These are phyloP conservation scores for Tagetes patula DNA, from an alignment of 129 eudicot species.

Conservation along the genomic window DNA sequence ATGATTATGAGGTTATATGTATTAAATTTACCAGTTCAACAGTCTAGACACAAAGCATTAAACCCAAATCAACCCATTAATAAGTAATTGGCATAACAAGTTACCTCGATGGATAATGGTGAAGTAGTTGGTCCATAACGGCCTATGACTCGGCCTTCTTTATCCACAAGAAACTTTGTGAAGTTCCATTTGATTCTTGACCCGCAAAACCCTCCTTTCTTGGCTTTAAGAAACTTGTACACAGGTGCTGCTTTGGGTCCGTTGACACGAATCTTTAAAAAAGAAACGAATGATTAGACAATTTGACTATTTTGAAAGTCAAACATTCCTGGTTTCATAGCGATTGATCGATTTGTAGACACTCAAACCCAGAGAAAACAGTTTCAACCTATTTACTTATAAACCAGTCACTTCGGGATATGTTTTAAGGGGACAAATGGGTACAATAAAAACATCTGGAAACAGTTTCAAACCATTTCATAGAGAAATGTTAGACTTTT, in stretches of 20 bases:
- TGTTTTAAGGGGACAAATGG: neutral
- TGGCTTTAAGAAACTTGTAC: constrained; percentile 82
- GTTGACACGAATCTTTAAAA: constrained; percentile 64
- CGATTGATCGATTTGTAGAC: neutral
- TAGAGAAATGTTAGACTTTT: neutral
- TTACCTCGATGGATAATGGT: constrained; percentile 76
- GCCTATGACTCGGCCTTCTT: constrained; percentile 64
- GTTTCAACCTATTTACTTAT: neutral
- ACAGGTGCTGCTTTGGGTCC: constrained; percentile 73
- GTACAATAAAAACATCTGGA: neutral
- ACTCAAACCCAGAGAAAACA: neutral
- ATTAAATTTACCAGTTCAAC: neutral
- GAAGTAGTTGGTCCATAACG: constrained; percentile 72
- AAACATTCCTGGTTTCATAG: constrained; percentile 4
- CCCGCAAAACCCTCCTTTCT: constrained; percentile 58
- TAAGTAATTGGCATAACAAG: neutral
- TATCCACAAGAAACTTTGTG: constrained; percentile 87
- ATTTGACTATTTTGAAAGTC: constrained; percentile 5
- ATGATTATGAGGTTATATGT: neutral
- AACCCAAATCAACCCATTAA: neutral
- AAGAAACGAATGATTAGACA: neutral
- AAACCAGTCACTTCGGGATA: neutral
- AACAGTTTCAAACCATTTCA: neutral
- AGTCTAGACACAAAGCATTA: neutral
- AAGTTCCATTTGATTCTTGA: constrained; percentile 90